phyloP scores from a whole-genome alignment of 2,329 filamentous ascomycete genomes.

The Alternaria atra region DNA sequence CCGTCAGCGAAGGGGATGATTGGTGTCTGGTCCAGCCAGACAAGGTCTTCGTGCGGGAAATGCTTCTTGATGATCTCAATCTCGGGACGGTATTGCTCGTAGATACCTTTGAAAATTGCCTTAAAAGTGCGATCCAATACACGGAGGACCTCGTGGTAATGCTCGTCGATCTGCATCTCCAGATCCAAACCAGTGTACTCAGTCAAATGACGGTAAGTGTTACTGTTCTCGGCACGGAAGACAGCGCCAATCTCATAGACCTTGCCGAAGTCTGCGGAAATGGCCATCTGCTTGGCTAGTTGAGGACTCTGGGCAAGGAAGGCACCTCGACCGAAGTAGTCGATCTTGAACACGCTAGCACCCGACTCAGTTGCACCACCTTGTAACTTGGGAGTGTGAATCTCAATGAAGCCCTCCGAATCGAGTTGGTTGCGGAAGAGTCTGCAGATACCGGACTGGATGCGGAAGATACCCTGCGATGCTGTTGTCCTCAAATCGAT shows the following conservation, averaged over 20 bases:
- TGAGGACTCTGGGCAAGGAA: constrained; percentile 94
- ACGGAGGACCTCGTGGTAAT: constrained; percentile 87
- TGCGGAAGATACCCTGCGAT: constrained; percentile 86
- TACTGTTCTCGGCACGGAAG: constrained; percentile 94
- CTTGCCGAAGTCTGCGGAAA: constrained; percentile 85
- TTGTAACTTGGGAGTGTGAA: constrained; percentile 92
- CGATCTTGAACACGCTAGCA: constrained; percentile 87
- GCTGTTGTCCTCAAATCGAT: constrained; percentile 86
- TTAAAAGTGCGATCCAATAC: constrained; percentile 84
- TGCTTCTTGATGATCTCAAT: constrained; percentile 81
- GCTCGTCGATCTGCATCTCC: constrained; percentile 88
- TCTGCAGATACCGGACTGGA: constrained; percentile 81
- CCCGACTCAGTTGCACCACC: constrained; percentile 90
- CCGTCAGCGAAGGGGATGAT: constrained; percentile 82
- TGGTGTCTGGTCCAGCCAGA: constrained; percentile 86
- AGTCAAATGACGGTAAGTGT: constrained; percentile 92
- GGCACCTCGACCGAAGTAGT: constrained; percentile 87
- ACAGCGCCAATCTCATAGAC: constrained; percentile 92
- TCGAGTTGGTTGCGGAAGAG: constrained; percentile 82
- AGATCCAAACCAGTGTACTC: constrained; percentile 94
- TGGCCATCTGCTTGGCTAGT: constrained; percentile 90
- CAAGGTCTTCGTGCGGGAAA: constrained; percentile 85
- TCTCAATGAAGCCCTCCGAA: constrained; percentile 83
- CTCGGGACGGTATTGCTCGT: constrained; percentile 73
- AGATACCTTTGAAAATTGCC: constrained; percentile 76